Conservation (phyloP, 192 early-diverging fungal genomes). For the Haplosporangium gracile region DNA sequence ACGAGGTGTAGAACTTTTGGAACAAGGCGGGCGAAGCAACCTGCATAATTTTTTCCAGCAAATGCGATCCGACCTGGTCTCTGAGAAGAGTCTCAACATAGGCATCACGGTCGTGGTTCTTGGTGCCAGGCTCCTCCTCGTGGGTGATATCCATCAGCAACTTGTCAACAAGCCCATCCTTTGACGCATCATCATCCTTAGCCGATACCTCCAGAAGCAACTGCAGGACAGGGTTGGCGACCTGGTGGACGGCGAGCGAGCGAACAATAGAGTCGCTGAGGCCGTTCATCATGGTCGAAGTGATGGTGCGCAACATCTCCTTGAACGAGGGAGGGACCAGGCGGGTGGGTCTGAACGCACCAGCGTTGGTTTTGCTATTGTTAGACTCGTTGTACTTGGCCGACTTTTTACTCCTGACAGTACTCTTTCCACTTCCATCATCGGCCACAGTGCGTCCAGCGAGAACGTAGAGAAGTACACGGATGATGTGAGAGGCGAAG, state of each 20-base stretch:
- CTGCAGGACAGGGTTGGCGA: conserved; percentile 88
- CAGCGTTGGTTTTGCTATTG: conserved; percentile 59
- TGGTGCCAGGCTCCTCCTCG: conserved; percentile 57
- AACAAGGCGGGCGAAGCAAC: conserved; percentile 65
- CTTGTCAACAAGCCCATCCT: conserved; percentile 67
- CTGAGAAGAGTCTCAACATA: conserved; percentile 71
- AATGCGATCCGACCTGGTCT: conserved; percentile 83
- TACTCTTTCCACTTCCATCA: conserved; percentile 61
- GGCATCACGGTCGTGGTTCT: conserved; percentile 62
- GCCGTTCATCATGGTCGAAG: conserved; percentile 62
- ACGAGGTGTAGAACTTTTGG: conserved; percentile 73
- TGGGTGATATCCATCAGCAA: conserved; percentile 67
- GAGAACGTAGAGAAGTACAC: conserved; percentile 77
- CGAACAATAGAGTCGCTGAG: conserved; percentile 67
- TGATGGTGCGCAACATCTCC: conserved; percentile 66
- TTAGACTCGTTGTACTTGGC: conserved; percentile 69
- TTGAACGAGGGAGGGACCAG: conserved; percentile 76
- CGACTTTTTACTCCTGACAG: conserved; percentile 83
- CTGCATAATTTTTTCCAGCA: conserved; percentile 79
- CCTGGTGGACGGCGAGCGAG: conserved; percentile 70
- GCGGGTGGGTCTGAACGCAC: conserved; percentile 49
- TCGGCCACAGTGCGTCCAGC: conserved; percentile 71
- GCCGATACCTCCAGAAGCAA: conserved; percentile 57
- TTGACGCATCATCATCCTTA: conserved; percentile 56
- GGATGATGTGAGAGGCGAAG: conserved; percentile 83